A percentile compares a stretch with the other conserved stretches of the same genome.
Evolutionary conservation across 768 basidiomycete species (phyloP).

Genomic region (Trametes maxima): DNA sequence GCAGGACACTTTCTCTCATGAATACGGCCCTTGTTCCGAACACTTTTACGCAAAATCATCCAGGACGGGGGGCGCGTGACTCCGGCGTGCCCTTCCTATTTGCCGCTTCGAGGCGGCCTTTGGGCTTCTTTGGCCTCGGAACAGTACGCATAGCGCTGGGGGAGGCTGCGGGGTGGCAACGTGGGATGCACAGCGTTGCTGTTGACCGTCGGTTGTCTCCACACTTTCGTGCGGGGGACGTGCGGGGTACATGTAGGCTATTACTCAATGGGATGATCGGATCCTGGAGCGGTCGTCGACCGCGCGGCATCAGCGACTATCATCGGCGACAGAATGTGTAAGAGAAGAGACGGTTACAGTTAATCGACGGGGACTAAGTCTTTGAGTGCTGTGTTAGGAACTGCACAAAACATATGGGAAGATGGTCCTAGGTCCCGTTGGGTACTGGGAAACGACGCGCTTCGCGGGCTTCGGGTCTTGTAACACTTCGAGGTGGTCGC

Average conservation of each 20-base stretch:
- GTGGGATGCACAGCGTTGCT: conserved; percentile 7
- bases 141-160: not conserved
- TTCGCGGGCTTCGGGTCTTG: not conserved
- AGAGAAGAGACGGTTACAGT: not conserved
- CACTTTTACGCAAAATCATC: conserved; percentile 10
- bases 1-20: conserved; percentile 13
- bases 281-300: not conserved
- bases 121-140: conserved; percentile 4
- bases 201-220: conserved; percentile 10
- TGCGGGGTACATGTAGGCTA: not conserved
- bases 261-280: not conserved
- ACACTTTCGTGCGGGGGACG: conserved; percentile 7
- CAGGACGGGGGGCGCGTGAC: conserved; percentile 13
- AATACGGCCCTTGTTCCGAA: conserved; percentile 10
- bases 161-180: conserved; percentile 4
- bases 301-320: not conserved
- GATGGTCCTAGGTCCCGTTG: not conserved
- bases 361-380: no score
- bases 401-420: not conserved
- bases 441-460: not conserved
- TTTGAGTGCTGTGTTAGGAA: no score
- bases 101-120: conserved; percentile 10
- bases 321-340: not conserved
- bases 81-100: not conserved
- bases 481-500: not conserved